Base-by-base conservation (phyloP, 495 filamentous ascomycete genomes). In the Polyplosphaeria fusca region DNA sequence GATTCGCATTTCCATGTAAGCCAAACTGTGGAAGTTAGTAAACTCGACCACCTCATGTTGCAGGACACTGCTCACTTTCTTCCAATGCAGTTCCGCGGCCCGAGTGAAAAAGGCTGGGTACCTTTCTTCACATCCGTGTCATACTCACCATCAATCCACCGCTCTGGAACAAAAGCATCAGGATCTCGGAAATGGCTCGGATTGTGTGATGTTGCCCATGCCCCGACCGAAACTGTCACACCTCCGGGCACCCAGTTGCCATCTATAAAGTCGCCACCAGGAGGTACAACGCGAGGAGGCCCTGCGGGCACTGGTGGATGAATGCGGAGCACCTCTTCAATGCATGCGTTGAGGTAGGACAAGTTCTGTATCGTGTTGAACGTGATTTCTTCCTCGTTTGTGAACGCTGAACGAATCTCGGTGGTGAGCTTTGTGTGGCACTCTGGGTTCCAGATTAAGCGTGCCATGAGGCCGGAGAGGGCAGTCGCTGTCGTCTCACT, bases 401-500 rank as follows among this genome's bases (percentile, higher is more conserved):
- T 38, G 24, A 62, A 62, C 1, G 44, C 30, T 1, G 30, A 24
- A 7, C 59, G 59, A 22, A 62, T 58, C 30, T 62, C 59, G 5
- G 32, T 9, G 16, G 39, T 45, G 2, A 62, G 47, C 38, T 39
- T 58, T 40, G 2, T 13, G 25, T 42, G 60, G 24, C 35, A 50
- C 3, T 26, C 7, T 14, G 61, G 61, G 35, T 60, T 46, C n/a
- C 58, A 30, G 22, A 61, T 54, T 9, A 64, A 44, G n/a, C 28
- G 16, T 16, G 57, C 30, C 25, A 48, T 50, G 16, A 61, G 44
- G 2, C 22, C 43, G 11, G 61, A 30, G 1, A 64, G 27, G 4
- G 50, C 26, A 2, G 49, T 40, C 2, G 57, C 61, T 2, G 57
- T 61, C n/a, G 61, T 64, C 26, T 64, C 61, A 35, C 49, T 60